A percentile compares a stretch with the other conserved stretches of the same genome.
These are phyloP conservation scores for Marchantia polymorpha DNA, from an alignment of 225 moss, liverwort and hornwort genomes.

Conservation along the genomic window DNA sequence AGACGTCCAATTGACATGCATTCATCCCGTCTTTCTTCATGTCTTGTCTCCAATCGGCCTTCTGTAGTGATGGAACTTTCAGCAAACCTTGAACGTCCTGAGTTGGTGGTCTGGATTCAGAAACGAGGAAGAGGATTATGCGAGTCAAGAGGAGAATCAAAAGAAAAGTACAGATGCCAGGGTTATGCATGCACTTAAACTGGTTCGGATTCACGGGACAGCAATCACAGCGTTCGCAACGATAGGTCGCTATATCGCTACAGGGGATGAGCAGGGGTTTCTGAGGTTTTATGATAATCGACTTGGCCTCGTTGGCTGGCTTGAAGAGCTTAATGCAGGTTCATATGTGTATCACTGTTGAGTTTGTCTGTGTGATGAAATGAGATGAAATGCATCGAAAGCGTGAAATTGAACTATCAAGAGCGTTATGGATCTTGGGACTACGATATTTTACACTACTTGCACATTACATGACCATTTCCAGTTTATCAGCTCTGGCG, in stretches of 20 bases:
- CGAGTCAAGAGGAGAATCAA: slow-evolving; percentile 32
- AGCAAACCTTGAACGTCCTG: background rate
- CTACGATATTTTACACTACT: too few species aligned
- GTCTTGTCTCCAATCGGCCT: too few species aligned
- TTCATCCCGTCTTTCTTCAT: too few species aligned
- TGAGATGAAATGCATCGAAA: too few species aligned
- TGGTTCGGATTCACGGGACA: slow-evolving; percentile 43
- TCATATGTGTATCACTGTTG: background rate
- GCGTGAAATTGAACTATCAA: too few species aligned
- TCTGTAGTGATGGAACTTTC: too few species aligned
- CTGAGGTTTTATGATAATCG: slow-evolving; percentile 56
- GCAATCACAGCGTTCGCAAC: slow-evolving; percentile 47
- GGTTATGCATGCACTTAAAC: slow-evolving; percentile 50
- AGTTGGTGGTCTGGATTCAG: slow-evolving; percentile 16
- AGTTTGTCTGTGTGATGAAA: too few species aligned
- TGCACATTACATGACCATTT: too few species aligned
- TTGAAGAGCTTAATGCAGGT: slow-evolving; percentile 59
- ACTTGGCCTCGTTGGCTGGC: slow-evolving; percentile 54
- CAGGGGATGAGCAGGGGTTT: slow-evolving; percentile 50
- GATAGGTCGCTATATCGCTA: slow-evolving; percentile 38
- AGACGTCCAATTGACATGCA: too few species aligned
- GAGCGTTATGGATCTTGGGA: too few species aligned
- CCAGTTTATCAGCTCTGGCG: too few species aligned
- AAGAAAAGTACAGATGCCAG: slow-evolving; percentile 40
- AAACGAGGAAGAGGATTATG: slow-evolving; percentile 51